Base-by-base conservation (phyloP, 2,329 filamentous ascomycete species). In the Phyllosticta citrichinensis region DNA sequence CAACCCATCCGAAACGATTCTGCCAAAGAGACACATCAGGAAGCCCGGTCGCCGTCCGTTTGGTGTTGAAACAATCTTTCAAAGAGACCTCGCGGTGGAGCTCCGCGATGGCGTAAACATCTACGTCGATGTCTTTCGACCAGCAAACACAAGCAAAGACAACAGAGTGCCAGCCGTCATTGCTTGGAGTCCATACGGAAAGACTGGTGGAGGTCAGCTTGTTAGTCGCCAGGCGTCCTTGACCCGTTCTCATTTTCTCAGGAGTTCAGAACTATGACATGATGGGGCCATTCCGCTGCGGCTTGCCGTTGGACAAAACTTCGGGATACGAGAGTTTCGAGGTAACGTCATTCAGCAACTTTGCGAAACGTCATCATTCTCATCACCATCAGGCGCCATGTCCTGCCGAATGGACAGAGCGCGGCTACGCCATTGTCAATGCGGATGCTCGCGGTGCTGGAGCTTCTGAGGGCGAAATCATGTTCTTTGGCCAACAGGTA, bases 51-150 rank as follows among this genome's bases (percentile, higher is more conserved):
- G 25, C 12, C 70, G 70, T 52, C 66, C 70, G 5, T 66, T 76
- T 17, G 65, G 67, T 52, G 72, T 68, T 55, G 73, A 76, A 50
- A 78, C 79, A 47, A 67, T 67, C 1, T 66, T 79, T 12, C 74
- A 79, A 5, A 75, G 76, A 60, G 77, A 80, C 64, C 72, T 79
- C 35, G 71, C 74, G 33, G 74, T 80, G 30, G 65, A 67, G 2
- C 69, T 78, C 0, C 71, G 76, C 52, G 77, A 80, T 62, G 77
- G 77, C 19, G 67, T 63, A 8, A 67, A 67, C 1, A 67, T 80
- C 0, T 79, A 78, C 63, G 70, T 69, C 3, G 78, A 80, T 55
- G 70, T 80, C 30, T 80, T 77, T 63, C 71, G 78, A 3, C 77
- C 77, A 0, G 67, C 74, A 1, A 65, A 68, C 19, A 62, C 63